Conservation (phyloP, 75 land plant genomes). For the Picea glauca region DNA sequence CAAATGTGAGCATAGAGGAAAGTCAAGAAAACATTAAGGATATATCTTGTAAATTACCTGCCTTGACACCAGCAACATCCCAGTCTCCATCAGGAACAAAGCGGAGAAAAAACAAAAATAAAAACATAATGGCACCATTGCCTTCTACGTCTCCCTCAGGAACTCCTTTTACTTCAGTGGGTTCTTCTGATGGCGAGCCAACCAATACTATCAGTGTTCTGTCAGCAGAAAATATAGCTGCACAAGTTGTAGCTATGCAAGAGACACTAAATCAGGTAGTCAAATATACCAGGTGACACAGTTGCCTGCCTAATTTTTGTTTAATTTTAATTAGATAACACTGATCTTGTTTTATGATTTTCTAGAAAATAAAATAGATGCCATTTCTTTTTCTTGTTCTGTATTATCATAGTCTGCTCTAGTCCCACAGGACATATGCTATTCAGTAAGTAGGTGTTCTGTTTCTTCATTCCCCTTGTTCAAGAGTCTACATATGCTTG, state of each 20-base stretch:
- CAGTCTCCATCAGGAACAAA: constrained; percentile 29
- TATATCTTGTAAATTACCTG: constrained; percentile 33
- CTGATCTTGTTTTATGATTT: not conserved
- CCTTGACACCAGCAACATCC: constrained; percentile 12
- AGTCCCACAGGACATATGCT: too few relatives aligned
- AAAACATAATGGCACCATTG: constrained; percentile 32
- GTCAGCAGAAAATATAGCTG: constrained; percentile 19
- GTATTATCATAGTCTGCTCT: not conserved
- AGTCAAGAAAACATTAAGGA: constrained; percentile 40
- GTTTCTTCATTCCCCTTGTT: too few relatives aligned
- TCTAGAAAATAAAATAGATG: not conserved
- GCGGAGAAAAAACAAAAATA: constrained; percentile 48
- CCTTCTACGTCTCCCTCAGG: constrained; percentile 37
- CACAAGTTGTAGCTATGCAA: constrained; percentile 67
- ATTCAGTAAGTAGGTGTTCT: too few relatives aligned
- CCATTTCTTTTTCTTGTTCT: not conserved
- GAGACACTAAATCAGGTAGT: constrained; percentile 77
- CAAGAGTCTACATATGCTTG: too few relatives aligned
- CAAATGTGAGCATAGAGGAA: constrained; percentile 33
- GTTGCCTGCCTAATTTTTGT: not conserved
- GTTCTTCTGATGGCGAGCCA: constrained; percentile 33
- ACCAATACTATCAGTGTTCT: constrained; percentile 16
- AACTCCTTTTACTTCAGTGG: constrained; percentile 35
- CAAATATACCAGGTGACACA: not conserved
- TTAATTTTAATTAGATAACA: not conserved